Evolutionary conservation across 805 yeast species (phyloP), one percentile per base, ranked within the genome.

Genomic region (Torulaspora microellipsoides): DNA sequence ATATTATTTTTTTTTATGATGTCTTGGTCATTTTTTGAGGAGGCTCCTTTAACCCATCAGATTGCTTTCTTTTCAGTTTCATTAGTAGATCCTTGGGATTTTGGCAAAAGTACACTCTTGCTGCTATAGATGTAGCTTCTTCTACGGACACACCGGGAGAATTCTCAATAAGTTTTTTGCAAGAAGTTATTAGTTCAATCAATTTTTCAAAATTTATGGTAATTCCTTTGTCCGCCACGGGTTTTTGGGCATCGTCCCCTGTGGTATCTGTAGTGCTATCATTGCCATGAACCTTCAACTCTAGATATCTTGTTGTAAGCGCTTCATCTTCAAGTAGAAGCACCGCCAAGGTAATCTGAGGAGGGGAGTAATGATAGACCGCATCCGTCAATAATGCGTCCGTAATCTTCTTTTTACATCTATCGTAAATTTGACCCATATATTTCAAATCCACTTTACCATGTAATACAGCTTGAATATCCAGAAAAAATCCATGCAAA

Each of bases 271-370:
- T 40, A 43, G 29, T 45, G 38, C 29, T 44, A 30, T 44, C 44
- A 8, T 36, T 46, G 7, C 51, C 55, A 36, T 72, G 69, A 51
- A 82, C 82, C 60, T 85, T 86, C 52, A 75, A 71, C 50, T 75
- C 73, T 50, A 91, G 65, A 64, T 90, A 90, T 49, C 78, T 72
- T 42, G 77, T 78, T 2, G 85, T 77, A 31, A 85, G 65, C 17
- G 74, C 77, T 49, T 74, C 78, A 63, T 88, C 85, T 11, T 74
- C 77, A 42, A 75, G 72, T 66, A 83, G 78, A 58, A 90, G 71
- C 12, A 93, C 87, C 0, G 96, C 93, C 40, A 93, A 69, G 1
- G 98, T 96, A 27, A 93, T 86, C 58, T 93, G 99, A 1, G 98
- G 96, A 0, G 99, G 99, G 0, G 98, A 82, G 65, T 68, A 91